phyloP scores from a whole-genome alignment of 148 eudicot genomes.

The Chenopodium quinoa region DNA sequence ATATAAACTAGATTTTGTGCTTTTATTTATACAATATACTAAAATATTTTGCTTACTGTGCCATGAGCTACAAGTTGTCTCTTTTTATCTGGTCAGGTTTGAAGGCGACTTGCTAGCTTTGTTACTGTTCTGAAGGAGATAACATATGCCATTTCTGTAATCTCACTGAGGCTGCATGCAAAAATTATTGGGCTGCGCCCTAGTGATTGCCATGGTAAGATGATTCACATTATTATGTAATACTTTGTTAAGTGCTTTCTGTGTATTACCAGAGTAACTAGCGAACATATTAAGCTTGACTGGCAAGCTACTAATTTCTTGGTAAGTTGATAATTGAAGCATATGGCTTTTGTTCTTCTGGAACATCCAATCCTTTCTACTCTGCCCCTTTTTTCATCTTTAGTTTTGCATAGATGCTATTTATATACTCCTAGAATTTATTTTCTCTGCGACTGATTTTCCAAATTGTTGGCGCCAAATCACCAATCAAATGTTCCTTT shows the following conservation, averaged over 20 bases:
- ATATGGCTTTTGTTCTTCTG: neutral
- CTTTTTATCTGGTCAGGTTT: conserved; percentile 47
- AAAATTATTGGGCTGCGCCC: conserved; percentile 42
- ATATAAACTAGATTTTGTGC: neutral
- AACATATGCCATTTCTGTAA: conserved; percentile 78
- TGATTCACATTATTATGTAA: neutral
- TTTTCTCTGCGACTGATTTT: neutral
- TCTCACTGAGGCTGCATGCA: conserved; percentile 79
- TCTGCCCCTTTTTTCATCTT: neutral
- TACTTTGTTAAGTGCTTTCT: neutral
- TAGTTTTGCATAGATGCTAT: neutral
- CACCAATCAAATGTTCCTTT: neutral
- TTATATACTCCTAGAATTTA: neutral
- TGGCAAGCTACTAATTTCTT: neutral
- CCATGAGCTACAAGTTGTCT: neutral
- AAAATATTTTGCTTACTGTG: no score
- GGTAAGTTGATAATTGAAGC: neutral
- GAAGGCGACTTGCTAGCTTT: conserved; percentile 86
- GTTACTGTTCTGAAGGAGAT: conserved; percentile 99
- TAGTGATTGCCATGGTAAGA: conserved; percentile 44
- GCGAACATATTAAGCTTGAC: neutral
- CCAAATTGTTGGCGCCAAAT: neutral
- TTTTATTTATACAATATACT: no score
- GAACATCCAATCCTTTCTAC: neutral
- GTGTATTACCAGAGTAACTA: neutral